phyloP scores from a whole-genome alignment of 1,284 basidiomycete genomes.

The Entoloma clypeatum region DNA sequence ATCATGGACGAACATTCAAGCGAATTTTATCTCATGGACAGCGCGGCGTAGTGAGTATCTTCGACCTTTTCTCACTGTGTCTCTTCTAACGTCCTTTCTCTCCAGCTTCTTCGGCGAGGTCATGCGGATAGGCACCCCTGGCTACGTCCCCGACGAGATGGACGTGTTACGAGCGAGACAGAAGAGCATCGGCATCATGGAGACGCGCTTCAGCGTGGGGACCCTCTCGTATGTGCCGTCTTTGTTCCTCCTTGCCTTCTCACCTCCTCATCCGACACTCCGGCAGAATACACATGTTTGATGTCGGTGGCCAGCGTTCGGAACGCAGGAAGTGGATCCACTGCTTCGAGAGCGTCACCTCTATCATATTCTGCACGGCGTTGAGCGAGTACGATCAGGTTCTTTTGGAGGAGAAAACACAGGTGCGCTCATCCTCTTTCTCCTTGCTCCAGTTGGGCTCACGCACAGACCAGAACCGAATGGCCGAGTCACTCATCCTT shows the following conservation, averaged over 20 bases:
- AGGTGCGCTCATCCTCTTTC: conserved; percentile 47
- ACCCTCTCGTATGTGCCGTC: conserved; percentile 56
- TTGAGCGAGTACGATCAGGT: conserved; percentile 95
- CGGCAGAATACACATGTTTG: conserved; percentile 88
- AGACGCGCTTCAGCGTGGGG: conserved; percentile 79
- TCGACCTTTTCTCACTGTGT: conserved; percentile 6
- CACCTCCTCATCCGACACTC: not conserved
- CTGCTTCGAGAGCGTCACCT: conserved; percentile 92
- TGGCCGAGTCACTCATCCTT: conserved; percentile 90
- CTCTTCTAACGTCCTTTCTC: conserved; percentile 1
- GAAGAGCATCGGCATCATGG: conserved; percentile 92
- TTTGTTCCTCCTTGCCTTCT: conserved; percentile 5
- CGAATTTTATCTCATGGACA: conserved; percentile 98
- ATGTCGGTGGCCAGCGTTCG: conserved; percentile 90
- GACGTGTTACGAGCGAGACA: conserved; percentile 88
- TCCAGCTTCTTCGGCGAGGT: conserved; percentile 86
- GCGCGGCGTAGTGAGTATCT: conserved; percentile 76
- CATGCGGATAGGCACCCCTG: conserved; percentile 72
- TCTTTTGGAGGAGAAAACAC: conserved; percentile 73
- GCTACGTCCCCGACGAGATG: conserved; percentile 84
- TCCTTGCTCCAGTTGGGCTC: conserved; percentile 3
- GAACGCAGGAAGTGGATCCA: conserved; percentile 96
- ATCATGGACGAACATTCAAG: conserved; percentile 81
- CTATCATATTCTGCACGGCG: conserved; percentile 94
- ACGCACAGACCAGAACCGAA: conserved; percentile 69